phyloP scores from a whole-genome alignment of 164 flowering plant species.

The Amborella trichopoda region DNA sequence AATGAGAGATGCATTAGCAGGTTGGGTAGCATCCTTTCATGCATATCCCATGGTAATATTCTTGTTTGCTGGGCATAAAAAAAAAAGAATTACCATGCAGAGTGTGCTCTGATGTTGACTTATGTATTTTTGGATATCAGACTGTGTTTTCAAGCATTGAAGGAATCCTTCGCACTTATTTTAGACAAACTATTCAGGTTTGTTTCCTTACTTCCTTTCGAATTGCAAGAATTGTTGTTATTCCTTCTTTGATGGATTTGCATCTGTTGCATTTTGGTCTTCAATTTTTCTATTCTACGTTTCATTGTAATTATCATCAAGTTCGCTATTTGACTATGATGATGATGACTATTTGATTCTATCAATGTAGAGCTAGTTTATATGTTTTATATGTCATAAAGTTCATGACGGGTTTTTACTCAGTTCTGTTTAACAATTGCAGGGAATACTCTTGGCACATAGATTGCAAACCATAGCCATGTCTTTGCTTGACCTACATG shows the following conservation, averaged over 20 bases:
- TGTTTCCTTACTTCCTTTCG: background rate
- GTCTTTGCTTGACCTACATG: slow-evolving; percentile 19
- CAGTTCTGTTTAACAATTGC: too few species aligned
- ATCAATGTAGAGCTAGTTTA: too few species aligned
- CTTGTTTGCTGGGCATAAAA: slow-evolving; percentile 1
- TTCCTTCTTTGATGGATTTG: too few species aligned
- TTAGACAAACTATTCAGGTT: slow-evolving; percentile 20
- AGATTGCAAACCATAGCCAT: slow-evolving; percentile 13
- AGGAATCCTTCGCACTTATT: slow-evolving; percentile 14
- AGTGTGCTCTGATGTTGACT: background rate
- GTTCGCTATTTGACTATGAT: too few species aligned
- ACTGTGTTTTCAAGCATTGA: slow-evolving; percentile 12
- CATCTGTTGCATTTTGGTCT: too few species aligned
- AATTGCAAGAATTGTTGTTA: background rate
- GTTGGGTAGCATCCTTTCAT: slow-evolving; percentile 20
- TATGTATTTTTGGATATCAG: slow-evolving; percentile 8
- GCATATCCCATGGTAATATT: slow-evolving; percentile 17
- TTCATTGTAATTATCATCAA: too few species aligned
- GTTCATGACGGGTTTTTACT: too few species aligned
- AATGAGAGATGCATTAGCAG: slow-evolving; percentile 16
- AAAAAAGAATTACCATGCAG: background rate
- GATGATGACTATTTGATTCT: too few species aligned
- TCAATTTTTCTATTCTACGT: too few species aligned
- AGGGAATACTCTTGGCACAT: slow-evolving; percentile 19
- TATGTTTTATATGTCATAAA: too few species aligned